phyloP scores from a whole-genome alignment of 2,329 filamentous ascomycete genomes.

The Chaetomium sp. region DNA sequence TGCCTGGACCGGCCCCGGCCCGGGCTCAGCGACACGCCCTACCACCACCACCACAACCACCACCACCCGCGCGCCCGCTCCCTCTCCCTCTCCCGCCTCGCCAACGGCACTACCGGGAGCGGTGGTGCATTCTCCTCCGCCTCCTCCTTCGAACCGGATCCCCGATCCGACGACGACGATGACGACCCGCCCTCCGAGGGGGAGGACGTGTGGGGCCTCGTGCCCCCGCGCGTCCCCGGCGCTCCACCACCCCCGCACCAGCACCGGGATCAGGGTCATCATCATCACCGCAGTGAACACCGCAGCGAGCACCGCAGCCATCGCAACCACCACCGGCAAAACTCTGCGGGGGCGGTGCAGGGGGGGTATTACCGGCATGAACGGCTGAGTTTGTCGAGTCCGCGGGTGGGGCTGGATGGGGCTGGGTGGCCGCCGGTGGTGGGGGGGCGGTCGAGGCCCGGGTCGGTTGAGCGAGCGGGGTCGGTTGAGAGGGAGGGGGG shows the following conservation, averaged over 20 bases:
- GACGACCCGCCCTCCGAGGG: too few relatives aligned
- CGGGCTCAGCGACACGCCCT: neutral
- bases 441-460: neutral
- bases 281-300: too few relatives aligned
- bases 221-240: neutral
- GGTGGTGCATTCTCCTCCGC: neutral
- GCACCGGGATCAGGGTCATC: too few relatives aligned
- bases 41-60: neutral
- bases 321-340: too few relatives aligned
- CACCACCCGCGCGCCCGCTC: slow-evolving; percentile 6
- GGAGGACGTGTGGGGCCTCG: neutral
- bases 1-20: neutral
- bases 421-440: slow-evolving; percentile 16
- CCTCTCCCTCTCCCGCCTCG: slow-evolving; percentile 9
- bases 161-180: too few relatives aligned
- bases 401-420: slow-evolving; percentile 9
- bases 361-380: slow-evolving; percentile 26
- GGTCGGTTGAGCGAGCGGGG: slow-evolving; percentile 10
- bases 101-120: neutral
- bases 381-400: slow-evolving; percentile 21
- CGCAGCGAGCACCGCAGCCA: too few relatives aligned
- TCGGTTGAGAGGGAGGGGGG: slow-evolving; percentile 11
- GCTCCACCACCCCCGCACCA: neutral
- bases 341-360: too few relatives aligned
- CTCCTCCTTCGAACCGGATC: neutral